Percentiles rank a stretch among this genome's conserved stretches.
These are phyloP conservation scores for Parmelia sp. DNA, from an alignment of 495 filamentous ascomycete species.

Conservation along the genomic window DNA sequence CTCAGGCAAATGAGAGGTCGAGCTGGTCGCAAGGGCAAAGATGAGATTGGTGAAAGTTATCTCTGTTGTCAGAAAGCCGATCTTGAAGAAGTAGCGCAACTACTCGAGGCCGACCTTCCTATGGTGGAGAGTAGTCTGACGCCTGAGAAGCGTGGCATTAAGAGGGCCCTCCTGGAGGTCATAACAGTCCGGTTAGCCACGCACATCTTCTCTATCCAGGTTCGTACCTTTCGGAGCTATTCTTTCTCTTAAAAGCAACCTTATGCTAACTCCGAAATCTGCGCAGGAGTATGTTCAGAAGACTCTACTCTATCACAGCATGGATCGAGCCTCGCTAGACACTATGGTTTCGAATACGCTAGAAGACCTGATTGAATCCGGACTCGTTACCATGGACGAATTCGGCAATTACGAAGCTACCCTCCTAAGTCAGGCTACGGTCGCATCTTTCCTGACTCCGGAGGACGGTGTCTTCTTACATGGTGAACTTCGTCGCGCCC, in stretches of 20 bases:
- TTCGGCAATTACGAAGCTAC: conserved; percentile 55
- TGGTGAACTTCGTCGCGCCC: conserved; percentile 58
- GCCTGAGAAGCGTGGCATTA: conserved; percentile 62
- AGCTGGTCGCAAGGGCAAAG: conserved; percentile 77
- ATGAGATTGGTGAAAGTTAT: conserved; percentile 74
- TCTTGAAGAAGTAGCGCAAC: conserved; percentile 58
- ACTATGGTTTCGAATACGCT: conserved; percentile 52
- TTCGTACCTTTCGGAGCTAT: too few species aligned
- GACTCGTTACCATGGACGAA: conserved; percentile 46
- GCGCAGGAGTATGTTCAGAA: conserved; percentile 64
- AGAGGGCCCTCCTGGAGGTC: conserved; percentile 69
- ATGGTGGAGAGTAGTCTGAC: conserved; percentile 62
- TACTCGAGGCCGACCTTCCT: conserved; percentile 70
- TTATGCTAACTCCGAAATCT: too few species aligned
- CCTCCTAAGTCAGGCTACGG: conserved; percentile 61
- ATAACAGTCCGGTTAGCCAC: conserved; percentile 67
- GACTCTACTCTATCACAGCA: conserved; percentile 58
- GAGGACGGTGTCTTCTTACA: conserved; percentile 74
- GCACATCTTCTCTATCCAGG: conserved; percentile 58
- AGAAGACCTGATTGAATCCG: conserved; percentile 44
- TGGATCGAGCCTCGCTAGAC: conserved; percentile 36
- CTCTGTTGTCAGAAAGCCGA: conserved; percentile 68
- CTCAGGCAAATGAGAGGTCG: conserved; percentile 80
- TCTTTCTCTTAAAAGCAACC: too few species aligned
- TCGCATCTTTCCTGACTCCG: conserved; percentile 65